These are phyloP conservation scores for Cephalotrichum gorgonifer DNA, from an alignment of 2,329 filamentous ascomycete species.

Conservation along the genomic window DNA sequence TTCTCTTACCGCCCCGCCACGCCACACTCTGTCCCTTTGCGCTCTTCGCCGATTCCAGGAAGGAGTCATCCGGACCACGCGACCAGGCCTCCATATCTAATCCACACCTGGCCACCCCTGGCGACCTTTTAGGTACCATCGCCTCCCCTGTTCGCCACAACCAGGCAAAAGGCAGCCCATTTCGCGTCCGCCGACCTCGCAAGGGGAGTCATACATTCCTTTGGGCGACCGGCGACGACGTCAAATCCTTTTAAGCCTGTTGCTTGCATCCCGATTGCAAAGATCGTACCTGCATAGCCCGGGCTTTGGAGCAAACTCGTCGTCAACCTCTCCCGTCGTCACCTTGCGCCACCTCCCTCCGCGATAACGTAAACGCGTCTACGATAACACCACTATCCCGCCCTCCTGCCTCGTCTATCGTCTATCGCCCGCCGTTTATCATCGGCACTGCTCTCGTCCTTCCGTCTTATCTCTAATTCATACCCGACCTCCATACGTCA, in stretches of 20 bases:
- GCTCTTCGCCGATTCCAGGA: not conserved
- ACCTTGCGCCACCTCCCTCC: not conserved
- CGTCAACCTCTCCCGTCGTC: not conserved
- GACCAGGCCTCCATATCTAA: slow-evolving; percentile 5
- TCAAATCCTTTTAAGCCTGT: not conserved
- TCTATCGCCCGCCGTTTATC: too few relatives aligned
- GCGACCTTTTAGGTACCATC: slow-evolving; percentile 5
- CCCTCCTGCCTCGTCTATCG: not conserved
- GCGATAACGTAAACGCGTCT: not conserved
- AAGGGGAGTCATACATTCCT: slow-evolving; percentile 5
- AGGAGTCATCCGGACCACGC: slow-evolving; percentile 6
- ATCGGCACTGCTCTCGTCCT: not conserved
- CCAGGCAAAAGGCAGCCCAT: slow-evolving; percentile 5
- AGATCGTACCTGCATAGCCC: slow-evolving; percentile 5
- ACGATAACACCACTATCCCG: not conserved
- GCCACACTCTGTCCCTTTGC: not conserved
- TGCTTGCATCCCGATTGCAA: slow-evolving; percentile 3
- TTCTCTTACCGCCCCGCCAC: slow-evolving; percentile 2
- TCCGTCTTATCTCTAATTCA: not conserved
- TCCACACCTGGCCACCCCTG: not conserved
- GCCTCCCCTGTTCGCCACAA: slow-evolving; percentile 1
- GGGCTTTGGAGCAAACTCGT: not conserved
- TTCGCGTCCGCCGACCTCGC: slow-evolving; percentile 6
- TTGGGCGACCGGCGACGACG: not conserved
- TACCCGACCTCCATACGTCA: not conserved